Evolutionary conservation across 257 asterid species (phyloP), one percentile per base, ranked within the genome.

Genomic region (Solanum clarkiae): DNA sequence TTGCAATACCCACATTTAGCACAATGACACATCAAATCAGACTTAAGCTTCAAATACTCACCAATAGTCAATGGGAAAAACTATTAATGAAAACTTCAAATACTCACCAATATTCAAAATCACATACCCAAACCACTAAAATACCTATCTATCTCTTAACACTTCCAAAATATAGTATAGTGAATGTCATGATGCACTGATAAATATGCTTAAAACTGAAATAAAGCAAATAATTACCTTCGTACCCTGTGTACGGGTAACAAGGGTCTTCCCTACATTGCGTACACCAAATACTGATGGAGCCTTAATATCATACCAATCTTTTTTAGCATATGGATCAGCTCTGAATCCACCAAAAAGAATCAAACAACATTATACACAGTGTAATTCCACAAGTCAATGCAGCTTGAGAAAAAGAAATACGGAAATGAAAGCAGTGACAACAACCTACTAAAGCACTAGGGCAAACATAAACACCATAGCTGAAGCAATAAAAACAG

Each of bases 301-400:
- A 22, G 82, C 82, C 62, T 75, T 49, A 42, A 75, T 49, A 15
- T 75, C 82, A 49, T 75, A 75, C 82, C 82, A 75, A 49, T 75
- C 82, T 44, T 75, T 75, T 53, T 75, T 75, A 47, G 82, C 82
- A 26, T 75, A 75, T 53, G 79, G 79, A 70, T 70, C 54, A 18
- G 79, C 79, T 42, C 80, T 70, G 32, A 0, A 42, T 3, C 54
- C 80, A 70, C 29, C 80, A 18, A 40, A 69, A 36, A 36, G 51
- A 69, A 69, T 9, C 51, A 69, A 69, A 57, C 63, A 56, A 4
- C 7, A 59, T 4, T 29, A 59, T 59, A 59, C 0, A 59, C 7
- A n/a, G 3, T 59, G 66, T 59, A 59, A 59, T 59, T 59, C 49
- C 15, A 59, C 66, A 59, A 10, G 15, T 3, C 5, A 32, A 32